phyloP scores from a whole-genome alignment of 257 asterid genomes.

The Solanum rostratum region DNA sequence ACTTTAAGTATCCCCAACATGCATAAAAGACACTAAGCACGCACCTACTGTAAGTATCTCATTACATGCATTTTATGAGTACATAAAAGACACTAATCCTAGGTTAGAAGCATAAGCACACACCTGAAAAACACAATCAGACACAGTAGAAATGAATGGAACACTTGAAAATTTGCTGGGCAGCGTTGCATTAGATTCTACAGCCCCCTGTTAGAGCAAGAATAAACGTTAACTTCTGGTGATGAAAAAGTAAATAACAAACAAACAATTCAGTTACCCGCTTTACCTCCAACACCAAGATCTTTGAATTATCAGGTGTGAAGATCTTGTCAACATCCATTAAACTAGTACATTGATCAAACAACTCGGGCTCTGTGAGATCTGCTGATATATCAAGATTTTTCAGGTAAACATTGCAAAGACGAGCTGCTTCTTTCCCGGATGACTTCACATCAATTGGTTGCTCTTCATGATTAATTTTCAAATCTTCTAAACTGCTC shows the following conservation, averaged over 20 bases:
- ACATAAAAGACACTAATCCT: neutral
- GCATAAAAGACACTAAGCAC: neutral
- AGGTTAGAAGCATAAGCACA: neutral
- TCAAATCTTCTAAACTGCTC: constrained; percentile 25
- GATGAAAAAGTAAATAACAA: neutral
- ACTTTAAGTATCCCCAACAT: neutral
- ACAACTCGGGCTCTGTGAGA: constrained; percentile 68
- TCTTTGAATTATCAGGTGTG: constrained; percentile 27
- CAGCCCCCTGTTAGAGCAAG: constrained; percentile 31
- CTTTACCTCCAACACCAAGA: constrained; percentile 61
- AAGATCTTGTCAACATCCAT: constrained; percentile 25
- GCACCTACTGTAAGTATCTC: too few species aligned
- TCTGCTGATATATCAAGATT: constrained; percentile 82
- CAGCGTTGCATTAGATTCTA: constrained; percentile 21
- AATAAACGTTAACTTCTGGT: neutral
- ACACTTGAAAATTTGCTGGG: constrained; percentile 17
- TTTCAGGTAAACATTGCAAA: constrained; percentile 49
- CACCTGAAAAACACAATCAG: constrained; percentile 80
- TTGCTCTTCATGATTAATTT: constrained; percentile 19
- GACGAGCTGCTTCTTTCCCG: constrained; percentile 30
- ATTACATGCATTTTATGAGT: neutral
- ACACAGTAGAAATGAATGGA: constrained; percentile 34
- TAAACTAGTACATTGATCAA: constrained; percentile 42
- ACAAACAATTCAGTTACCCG: neutral
- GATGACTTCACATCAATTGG: constrained; percentile 15